phyloP scores from a whole-genome alignment of 1,284 basidiomycete species.

The Marasmius oreades region DNA sequence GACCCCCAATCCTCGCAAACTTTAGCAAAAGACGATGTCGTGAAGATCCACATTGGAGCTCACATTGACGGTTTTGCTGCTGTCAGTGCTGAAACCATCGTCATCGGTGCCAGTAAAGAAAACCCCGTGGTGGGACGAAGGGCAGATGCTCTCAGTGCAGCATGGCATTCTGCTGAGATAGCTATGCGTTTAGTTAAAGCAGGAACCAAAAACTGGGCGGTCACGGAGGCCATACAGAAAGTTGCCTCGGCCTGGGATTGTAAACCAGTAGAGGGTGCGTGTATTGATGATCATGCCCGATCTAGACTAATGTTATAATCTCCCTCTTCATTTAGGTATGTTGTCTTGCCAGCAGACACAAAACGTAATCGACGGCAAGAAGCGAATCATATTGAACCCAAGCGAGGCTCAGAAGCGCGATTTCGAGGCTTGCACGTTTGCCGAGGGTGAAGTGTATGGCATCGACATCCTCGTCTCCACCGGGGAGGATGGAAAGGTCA shows the following conservation, averaged over 20 bases:
- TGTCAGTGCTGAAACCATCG: conserved; percentile 87
- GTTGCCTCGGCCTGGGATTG: conserved; percentile 74
- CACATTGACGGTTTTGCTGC: conserved; percentile 95
- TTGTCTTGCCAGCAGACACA: conserved; percentile 89
- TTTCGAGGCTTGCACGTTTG: conserved; percentile 81
- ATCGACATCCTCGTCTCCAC: conserved; percentile 93
- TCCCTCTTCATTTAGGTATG: conserved; percentile 57
- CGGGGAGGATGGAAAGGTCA: conserved; percentile 84
- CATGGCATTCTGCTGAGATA: conserved; percentile 88
- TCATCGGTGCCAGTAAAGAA: conserved; percentile 73
- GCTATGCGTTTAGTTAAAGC: conserved; percentile 86
- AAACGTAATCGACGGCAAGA: conserved; percentile 96
- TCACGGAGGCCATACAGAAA: conserved; percentile 85
- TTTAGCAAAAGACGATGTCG: conserved; percentile 88
- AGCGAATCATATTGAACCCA: conserved; percentile 91
- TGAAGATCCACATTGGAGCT: conserved; percentile 94
- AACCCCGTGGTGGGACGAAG: conserved; percentile 80
- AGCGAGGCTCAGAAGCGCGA: conserved; percentile 80
- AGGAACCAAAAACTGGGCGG: conserved; percentile 92
- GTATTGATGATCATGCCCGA: background rate
- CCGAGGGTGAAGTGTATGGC: conserved; percentile 95
- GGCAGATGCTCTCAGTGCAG: conserved; percentile 92
- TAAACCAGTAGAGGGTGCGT: conserved; percentile 85
- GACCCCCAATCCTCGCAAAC: conserved; percentile 63
- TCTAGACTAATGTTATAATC: conserved; percentile 3